phyloP scores from a whole-genome alignment of 2,329 filamentous ascomycete species.

The Aspergillus chevalieri region DNA sequence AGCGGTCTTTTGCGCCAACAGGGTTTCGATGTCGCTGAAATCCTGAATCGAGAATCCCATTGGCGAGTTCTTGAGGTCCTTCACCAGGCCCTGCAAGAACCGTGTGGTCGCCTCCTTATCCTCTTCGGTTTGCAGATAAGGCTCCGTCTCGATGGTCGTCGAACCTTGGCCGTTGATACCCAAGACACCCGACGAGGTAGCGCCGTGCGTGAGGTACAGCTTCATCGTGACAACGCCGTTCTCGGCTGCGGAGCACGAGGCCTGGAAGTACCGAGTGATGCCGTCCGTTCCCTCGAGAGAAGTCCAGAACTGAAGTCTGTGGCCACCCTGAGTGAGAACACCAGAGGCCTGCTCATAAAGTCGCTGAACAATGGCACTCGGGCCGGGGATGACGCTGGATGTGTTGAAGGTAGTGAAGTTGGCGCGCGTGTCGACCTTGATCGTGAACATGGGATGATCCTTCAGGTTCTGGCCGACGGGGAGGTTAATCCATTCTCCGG shows the following conservation, averaged over 20 bases:
- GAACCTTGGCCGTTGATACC: slow-evolving; percentile 9
- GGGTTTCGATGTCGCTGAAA: slow-evolving; percentile 5
- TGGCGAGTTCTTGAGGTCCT: slow-evolving; percentile 8
- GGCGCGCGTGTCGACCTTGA: slow-evolving; percentile 11
- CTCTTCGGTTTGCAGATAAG: slow-evolving; percentile 10
- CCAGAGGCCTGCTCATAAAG: slow-evolving; percentile 10
- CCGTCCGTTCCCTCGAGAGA: slow-evolving; percentile 14
- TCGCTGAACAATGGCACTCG: slow-evolving; percentile 3
- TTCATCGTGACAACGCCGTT: slow-evolving; percentile 14
- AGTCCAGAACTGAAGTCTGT: slow-evolving; percentile 17
- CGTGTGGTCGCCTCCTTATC: slow-evolving; percentile 9
- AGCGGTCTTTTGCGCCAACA: slow-evolving; percentile 36
- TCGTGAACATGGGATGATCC: slow-evolving; percentile 28
- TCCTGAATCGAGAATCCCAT: slow-evolving; percentile 11
- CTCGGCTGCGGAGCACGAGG: slow-evolving; percentile 10
- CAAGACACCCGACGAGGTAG: slow-evolving; percentile 13
- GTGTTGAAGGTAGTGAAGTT: slow-evolving; percentile 15
- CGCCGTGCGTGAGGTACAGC: slow-evolving; percentile 16
- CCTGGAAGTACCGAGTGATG: slow-evolving; percentile 16
- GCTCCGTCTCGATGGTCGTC: slow-evolving; percentile 10
- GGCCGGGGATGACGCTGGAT: slow-evolving; percentile 7
- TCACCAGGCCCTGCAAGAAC: slow-evolving; percentile 10
- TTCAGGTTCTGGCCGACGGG: slow-evolving; percentile 46
- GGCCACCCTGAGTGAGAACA: slow-evolving; percentile 13
- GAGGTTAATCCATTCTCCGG: slow-evolving; percentile 43